Conservation (phyloP, 2,329 filamentous ascomycete species). For the Hyphodiscus sp. region DNA sequence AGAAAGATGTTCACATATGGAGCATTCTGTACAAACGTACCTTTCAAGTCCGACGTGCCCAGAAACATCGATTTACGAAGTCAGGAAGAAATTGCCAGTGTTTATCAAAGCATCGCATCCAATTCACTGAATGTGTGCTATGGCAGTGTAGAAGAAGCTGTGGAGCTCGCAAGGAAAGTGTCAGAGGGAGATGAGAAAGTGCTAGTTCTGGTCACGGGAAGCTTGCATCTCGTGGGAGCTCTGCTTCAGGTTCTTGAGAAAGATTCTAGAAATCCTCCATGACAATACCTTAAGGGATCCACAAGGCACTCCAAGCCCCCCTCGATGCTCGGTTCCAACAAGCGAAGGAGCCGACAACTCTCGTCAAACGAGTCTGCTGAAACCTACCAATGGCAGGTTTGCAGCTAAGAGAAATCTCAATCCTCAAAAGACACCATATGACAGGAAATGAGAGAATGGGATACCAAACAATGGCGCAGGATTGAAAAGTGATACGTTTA, state of each 20-base stretch:
- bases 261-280: not conserved
- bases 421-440: no score
- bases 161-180: constrained; percentile 40
- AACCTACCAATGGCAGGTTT: no score
- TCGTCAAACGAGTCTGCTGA: no score
- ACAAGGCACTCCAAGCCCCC: no score
- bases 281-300: not conserved
- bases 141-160: constrained; percentile 67
- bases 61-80: constrained; percentile 49
- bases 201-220: constrained; percentile 72
- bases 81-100: constrained; percentile 58
- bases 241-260: constrained; percentile 58
- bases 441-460: no score
- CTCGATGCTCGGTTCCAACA: no score
- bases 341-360: no score
- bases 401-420: no score
- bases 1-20: constrained; percentile 38
- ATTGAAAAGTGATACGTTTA: no score
- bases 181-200: constrained; percentile 35
- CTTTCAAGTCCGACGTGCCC: constrained; percentile 41
- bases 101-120: constrained; percentile 52
- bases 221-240: constrained; percentile 76
- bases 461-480: no score
- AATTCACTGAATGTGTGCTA: constrained; percentile 41
- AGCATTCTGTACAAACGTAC: constrained; percentile 74